phyloP scores from a whole-genome alignment of 805 yeast species.

The Myxozyma kluyveri region DNA sequence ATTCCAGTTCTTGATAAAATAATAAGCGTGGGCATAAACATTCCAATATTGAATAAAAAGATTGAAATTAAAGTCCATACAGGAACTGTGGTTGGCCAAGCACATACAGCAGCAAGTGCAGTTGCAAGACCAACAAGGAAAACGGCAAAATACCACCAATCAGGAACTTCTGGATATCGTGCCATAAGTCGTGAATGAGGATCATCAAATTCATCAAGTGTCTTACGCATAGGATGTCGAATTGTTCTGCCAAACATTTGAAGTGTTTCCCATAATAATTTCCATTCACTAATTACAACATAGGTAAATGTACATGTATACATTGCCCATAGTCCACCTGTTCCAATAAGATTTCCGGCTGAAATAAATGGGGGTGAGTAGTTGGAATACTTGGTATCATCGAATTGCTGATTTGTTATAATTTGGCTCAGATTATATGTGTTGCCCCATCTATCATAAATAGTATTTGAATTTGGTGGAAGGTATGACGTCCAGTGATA shows the following conservation, averaged over 20 bases:
- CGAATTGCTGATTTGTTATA: slow-evolving; percentile 47
- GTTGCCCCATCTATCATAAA: slow-evolving; percentile 34
- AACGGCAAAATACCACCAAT: slow-evolving; percentile 48
- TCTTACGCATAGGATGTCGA: slow-evolving; percentile 29
- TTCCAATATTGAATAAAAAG: slow-evolving; percentile 35
- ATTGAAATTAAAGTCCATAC: slow-evolving; percentile 34
- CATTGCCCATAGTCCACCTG: slow-evolving; percentile 9
- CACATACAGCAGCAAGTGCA: slow-evolving; percentile 43
- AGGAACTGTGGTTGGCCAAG: slow-evolving; percentile 40
- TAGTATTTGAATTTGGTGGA: slow-evolving; percentile 47
- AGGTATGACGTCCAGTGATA: slow-evolving; percentile 50
- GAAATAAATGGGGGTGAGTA: slow-evolving; percentile 59
- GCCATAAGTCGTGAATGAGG: slow-evolving; percentile 12
- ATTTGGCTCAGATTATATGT: slow-evolving; percentile 51
- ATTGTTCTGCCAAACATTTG: slow-evolving; percentile 29
- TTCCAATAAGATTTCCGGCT: slow-evolving; percentile 50
- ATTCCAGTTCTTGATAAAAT: slow-evolving; percentile 41
- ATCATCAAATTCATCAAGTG: slow-evolving; percentile 38
- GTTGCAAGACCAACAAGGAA: slow-evolving; percentile 45
- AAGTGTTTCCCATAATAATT: slow-evolving; percentile 40
- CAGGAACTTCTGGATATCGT: slow-evolving; percentile 42
- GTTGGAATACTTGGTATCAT: slow-evolving; percentile 44
- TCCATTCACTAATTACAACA: slow-evolving; percentile 9
- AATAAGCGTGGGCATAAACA: slow-evolving; percentile 35
- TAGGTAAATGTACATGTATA: slow-evolving; percentile 10